A percentile compares a stretch with the other conserved stretches of the same genome.
These are phyloP conservation scores for Zea luxurians DNA, from an alignment of 176 grass and related monocot genomes.

Conservation along the genomic window DNA sequence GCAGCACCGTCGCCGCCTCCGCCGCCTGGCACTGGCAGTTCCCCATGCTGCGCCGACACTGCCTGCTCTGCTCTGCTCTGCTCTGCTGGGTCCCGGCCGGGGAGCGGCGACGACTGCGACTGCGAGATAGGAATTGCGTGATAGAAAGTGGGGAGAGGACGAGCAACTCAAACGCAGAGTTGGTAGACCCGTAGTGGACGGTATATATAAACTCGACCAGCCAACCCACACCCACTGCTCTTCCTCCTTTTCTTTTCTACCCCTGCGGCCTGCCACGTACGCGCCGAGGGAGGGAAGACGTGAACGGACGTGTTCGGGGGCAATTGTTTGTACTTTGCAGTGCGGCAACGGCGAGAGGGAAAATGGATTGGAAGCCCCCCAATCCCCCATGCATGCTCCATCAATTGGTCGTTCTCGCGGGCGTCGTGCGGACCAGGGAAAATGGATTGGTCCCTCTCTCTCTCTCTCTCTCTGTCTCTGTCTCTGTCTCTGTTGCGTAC, in stretches of 20 bases:
- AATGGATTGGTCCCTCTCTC: too few relatives aligned
- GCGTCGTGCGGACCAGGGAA: conserved; percentile 42
- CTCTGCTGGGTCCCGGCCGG: not conserved
- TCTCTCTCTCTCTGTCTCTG: not conserved
- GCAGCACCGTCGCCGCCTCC: conserved; percentile 71
- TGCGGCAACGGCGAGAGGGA: not conserved
- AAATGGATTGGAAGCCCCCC: too few relatives aligned
- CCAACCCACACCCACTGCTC: not conserved
- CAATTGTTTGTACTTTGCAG: not conserved
- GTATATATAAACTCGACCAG: not conserved
- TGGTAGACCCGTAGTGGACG: too few relatives aligned
- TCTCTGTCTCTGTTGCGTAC: conserved; percentile 3
- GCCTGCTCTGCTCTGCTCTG: not conserved
- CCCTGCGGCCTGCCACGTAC: not conserved
- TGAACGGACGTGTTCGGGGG: conserved; percentile 1
- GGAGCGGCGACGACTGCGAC: not conserved
- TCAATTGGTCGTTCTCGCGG: conserved; percentile 30
- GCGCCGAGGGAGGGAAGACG: not conserved
- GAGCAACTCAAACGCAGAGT: not conserved
- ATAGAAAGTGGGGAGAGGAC: too few relatives aligned
- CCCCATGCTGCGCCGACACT: conserved; percentile 45
- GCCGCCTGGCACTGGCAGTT: conserved; percentile 98
- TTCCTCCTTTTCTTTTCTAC: not conserved
- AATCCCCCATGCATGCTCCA: too few relatives aligned
- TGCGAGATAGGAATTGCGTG: not conserved